phyloP scores from a whole-genome alignment of 2,329 filamentous ascomycete genomes.

The Colletotrichum nymphaeae region DNA sequence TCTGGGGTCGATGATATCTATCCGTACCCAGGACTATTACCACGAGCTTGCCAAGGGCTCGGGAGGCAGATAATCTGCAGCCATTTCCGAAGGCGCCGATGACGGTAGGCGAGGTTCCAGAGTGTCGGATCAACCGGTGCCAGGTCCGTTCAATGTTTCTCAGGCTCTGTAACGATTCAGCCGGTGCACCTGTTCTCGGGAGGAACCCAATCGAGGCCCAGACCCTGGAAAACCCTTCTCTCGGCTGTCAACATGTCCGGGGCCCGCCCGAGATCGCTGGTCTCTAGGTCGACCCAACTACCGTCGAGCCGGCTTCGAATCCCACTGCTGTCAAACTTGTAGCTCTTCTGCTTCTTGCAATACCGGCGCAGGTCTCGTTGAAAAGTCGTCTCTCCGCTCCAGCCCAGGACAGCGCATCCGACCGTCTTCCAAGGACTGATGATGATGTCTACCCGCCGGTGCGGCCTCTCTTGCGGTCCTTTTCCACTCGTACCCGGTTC shows the following conservation, averaged over 20 bases:
- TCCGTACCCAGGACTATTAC: not conserved
- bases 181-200: conserved; percentile 77
- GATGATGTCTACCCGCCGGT: conserved; percentile 92
- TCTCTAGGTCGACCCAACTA: conserved; percentile 78
- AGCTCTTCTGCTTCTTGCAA: conserved; percentile 75
- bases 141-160: not conserved
- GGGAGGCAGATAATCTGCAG: not conserved
- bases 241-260: conserved; percentile 80
- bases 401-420: conserved; percentile 88
- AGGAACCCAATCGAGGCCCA: conserved; percentile 75
- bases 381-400: conserved; percentile 91
- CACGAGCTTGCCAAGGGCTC: not conserved
- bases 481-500: conserved; percentile 58
- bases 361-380: conserved; percentile 86
- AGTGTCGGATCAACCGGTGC: not conserved
- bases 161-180: conserved; percentile 45
- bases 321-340: conserved; percentile 94
- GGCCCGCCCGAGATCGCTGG: conserved; percentile 56
- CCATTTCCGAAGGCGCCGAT: not conserved
- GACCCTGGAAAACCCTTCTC: conserved; percentile 80
- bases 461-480: conserved; percentile 54
- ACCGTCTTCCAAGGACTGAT: conserved; percentile 88
- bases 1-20: not conserved
- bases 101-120: not conserved
- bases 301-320: conserved; percentile 76